phyloP scores from a whole-genome alignment of 371 early-diverging fungal species.

The Syncephalastrum racemosum region DNA sequence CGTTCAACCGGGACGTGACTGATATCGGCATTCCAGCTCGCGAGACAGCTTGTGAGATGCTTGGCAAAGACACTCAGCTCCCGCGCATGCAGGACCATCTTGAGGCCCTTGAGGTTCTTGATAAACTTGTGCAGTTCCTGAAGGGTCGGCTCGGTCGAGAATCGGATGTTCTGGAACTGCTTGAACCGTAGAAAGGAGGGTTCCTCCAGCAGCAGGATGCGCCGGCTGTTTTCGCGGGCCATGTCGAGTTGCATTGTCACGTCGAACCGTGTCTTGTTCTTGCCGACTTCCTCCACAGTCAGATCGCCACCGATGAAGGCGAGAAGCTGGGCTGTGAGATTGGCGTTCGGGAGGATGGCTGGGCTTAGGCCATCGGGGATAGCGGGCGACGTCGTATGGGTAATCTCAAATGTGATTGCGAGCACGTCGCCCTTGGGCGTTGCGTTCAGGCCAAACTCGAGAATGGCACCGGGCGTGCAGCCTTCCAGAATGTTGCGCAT shows the following conservation, averaged over 20 bases:
- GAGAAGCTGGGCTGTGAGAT: conserved; percentile 52
- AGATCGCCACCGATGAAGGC: conserved; percentile 48
- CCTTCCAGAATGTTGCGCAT: conserved; percentile 57
- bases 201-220: conserved; percentile 13
- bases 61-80: conserved; percentile 60
- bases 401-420: conserved; percentile 51
- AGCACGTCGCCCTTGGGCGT: conserved; percentile 25
- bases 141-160: conserved; percentile 56
- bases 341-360: conserved; percentile 45
- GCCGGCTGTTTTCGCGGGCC: conserved; percentile 23
- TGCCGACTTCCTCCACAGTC: conserved; percentile 37
- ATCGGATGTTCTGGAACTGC: conserved; percentile 29
- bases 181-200: conserved; percentile 17
- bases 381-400: conserved; percentile 41
- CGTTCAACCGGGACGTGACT: conserved; percentile 46
- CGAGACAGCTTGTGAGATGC: conserved; percentile 57
- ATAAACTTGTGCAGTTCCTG: conserved; percentile 51
- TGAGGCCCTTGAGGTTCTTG: conserved; percentile 47
- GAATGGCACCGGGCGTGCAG: conserved; percentile 55
- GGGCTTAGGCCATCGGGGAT: conserved; percentile 25
- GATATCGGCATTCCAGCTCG: conserved; percentile 58
- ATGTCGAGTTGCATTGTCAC: conserved; percentile 37
- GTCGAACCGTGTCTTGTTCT: conserved; percentile 37
- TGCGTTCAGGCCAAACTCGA: conserved; percentile 57
- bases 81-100: conserved; percentile 54